These are phyloP conservation scores for Meyerozyma guilliermondii DNA, from an alignment of 1,139 yeast genomes.

Conservation along the genomic window DNA sequence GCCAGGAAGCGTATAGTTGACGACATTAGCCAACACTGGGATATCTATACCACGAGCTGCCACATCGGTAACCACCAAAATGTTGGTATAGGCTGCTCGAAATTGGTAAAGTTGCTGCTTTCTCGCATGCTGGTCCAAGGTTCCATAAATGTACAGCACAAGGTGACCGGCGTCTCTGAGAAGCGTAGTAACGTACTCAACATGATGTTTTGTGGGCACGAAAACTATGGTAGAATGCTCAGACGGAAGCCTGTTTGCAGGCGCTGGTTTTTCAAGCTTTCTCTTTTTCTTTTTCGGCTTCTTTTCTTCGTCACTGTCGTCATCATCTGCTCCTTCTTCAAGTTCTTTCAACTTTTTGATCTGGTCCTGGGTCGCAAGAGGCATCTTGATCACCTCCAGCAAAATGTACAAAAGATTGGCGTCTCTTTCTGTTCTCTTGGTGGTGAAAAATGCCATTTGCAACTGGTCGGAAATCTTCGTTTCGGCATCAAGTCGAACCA, in stretches of 20 bases:
- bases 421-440: constrained; percentile 84
- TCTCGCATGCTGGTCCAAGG: constrained; percentile 93
- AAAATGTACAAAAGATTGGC: constrained; percentile 73
- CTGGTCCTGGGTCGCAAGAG: constrained; percentile 67
- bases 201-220: constrained; percentile 97
- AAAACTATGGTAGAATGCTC: constrained; percentile 79
- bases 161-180: constrained; percentile 78
- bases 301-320: constrained; percentile 47
- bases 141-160: constrained; percentile 86
- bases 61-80: constrained; percentile 94
- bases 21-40: constrained; percentile 90
- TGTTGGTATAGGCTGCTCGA: constrained; percentile 73
- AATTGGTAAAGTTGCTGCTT: constrained; percentile 82
- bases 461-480: constrained; percentile 82
- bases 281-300: constrained; percentile 34
- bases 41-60: constrained; percentile 99
- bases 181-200: constrained; percentile 74
- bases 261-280: constrained; percentile 59
- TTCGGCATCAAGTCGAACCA: constrained; percentile 90
- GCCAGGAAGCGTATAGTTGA: constrained; percentile 86
- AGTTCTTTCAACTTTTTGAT: constrained; percentile 46
- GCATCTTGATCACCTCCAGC: constrained; percentile 82
- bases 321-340: constrained; percentile 39
- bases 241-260: constrained; percentile 80
- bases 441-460: constrained; percentile 82